Evolutionary conservation across 1,139 yeast species (phyloP).

Genomic region (Zygosaccharomyces pseudobailii): DNA sequence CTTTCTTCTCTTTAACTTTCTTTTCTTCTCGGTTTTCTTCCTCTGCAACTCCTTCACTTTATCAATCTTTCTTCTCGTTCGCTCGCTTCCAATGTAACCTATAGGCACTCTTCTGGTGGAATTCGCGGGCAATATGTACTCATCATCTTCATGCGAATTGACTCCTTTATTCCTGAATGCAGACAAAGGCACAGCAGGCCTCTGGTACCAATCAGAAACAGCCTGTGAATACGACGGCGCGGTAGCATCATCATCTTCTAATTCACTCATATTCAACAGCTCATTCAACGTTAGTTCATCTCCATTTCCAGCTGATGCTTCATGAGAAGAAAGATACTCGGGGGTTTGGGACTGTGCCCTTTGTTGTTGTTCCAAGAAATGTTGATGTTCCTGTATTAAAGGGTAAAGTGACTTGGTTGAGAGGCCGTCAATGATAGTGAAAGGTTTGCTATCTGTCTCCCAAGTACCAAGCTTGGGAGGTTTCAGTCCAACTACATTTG

Average conservation of each 20-base stretch:
- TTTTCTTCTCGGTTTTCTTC: slow-evolving; percentile 30
- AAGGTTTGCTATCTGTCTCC: slow-evolving; percentile 81
- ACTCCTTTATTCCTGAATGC: slow-evolving; percentile 81
- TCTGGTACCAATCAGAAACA: slow-evolving; percentile 37
- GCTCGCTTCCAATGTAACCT: slow-evolving; percentile 35
- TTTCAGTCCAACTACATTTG: slow-evolving; percentile 75
- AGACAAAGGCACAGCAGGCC: slow-evolving; percentile 70
- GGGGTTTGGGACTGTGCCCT: slow-evolving; percentile 20
- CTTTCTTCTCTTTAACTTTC: slow-evolving; percentile 31
- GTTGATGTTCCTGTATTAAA: slow-evolving; percentile 30
- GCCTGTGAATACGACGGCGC: slow-evolving; percentile 19
- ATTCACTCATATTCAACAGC: slow-evolving; percentile 77
- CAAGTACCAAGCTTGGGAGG: slow-evolving; percentile 94
- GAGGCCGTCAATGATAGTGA: slow-evolving; percentile 90
- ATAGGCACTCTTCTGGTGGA: slow-evolving; percentile 34
- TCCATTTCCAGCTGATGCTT: slow-evolving; percentile 31
- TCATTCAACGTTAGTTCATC: slow-evolving; percentile 80
- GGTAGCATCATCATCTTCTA: slow-evolving; percentile 70
- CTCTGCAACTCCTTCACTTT: slow-evolving; percentile 34
- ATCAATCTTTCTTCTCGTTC: slow-evolving; percentile 34
- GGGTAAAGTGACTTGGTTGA: slow-evolving; percentile 74
- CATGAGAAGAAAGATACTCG: slow-evolving; percentile 13
- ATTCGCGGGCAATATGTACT: slow-evolving; percentile 29
- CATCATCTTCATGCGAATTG: slow-evolving; percentile 32
- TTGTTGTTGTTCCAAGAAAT: slow-evolving; percentile 24